These are phyloP conservation scores for Fagus crenata DNA, from an alignment of 306 rosid species.

Conservation along the genomic window DNA sequence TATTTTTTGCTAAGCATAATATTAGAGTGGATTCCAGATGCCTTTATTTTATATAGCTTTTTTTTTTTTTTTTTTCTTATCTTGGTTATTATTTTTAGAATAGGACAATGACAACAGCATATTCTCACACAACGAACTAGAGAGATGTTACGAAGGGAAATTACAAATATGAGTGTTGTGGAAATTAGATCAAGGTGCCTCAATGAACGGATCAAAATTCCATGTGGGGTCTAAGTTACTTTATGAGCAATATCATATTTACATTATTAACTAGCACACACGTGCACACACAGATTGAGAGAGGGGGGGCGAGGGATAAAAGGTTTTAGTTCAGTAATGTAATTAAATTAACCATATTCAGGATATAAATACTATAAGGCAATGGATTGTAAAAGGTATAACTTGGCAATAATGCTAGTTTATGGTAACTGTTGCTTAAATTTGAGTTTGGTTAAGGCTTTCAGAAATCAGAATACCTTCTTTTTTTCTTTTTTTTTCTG, in stretches of 20 bases:
- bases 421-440: background rate
- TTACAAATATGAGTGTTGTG: background rate
- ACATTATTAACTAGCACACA: background rate
- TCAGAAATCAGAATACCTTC: background rate
- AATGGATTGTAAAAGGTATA: background rate
- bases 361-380: background rate
- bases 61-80: background rate
- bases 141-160: background rate
- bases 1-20: background rate
- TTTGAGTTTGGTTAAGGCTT: background rate
- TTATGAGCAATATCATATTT: background rate
- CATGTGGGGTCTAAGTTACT: background rate
- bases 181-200: constrained; percentile 1
- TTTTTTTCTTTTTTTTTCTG: background rate
- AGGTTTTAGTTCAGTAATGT: background rate
- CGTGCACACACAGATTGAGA: too few species aligned
- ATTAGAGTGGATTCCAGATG: background rate
- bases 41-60: background rate
- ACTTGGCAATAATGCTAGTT: background rate
- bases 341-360: background rate
- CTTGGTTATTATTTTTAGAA: background rate
- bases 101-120: background rate
- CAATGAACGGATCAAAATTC: background rate
- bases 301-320: background rate
- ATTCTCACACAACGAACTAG: background rate